A percentile compares a stretch with the other conserved stretches of the same genome.
These are phyloP conservation scores for Pseudomonodictys pantanalensis DNA, from an alignment of 495 filamentous ascomycete species.

Conservation along the genomic window DNA sequence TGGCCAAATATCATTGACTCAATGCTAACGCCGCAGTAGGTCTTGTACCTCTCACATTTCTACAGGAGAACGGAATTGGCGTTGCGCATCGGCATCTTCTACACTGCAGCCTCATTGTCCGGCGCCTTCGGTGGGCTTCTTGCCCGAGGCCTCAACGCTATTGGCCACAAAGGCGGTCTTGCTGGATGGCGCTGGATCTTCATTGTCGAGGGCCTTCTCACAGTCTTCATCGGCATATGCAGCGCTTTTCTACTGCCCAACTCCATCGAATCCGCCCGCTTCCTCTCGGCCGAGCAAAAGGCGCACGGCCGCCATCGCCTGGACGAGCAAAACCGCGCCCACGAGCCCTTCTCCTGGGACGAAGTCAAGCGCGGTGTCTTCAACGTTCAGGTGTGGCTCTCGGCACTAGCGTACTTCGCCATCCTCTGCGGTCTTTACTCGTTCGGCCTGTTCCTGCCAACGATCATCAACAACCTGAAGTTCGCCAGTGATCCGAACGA, in stretches of 20 bases:
- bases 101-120: slow-evolving; percentile 29
- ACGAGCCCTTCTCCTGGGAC: slow-evolving; percentile 34
- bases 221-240: slow-evolving; percentile 7
- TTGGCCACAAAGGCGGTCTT: slow-evolving; percentile 37
- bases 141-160: slow-evolving; percentile 19
- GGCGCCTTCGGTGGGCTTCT: slow-evolving; percentile 30
- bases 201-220: slow-evolving; percentile 27
- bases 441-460: slow-evolving; percentile 32
- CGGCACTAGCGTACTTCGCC: slow-evolving; percentile 37
- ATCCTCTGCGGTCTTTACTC: slow-evolving; percentile 32
- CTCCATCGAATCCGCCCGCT: slow-evolving; percentile 23
- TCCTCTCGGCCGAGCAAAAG: slow-evolving; percentile 35
- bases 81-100: slow-evolving; percentile 30
- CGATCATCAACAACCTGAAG: slow-evolving; percentile 30
- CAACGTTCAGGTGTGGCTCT: slow-evolving; percentile 45
- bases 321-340: slow-evolving; percentile 24
- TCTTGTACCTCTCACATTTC: slow-evolving; percentile 34
- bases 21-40: slow-evolving; percentile 28
- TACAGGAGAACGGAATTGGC: slow-evolving; percentile 28
- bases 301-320: slow-evolving; percentile 44
- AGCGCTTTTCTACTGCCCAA: slow-evolving; percentile 21
- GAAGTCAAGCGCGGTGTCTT: slow-evolving; percentile 31
- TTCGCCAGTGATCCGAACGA: slow-evolving; percentile 37
- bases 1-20: background rate
- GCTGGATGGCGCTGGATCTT: slow-evolving; percentile 31